Evolutionary conservation across 495 filamentous ascomycete genomes (phyloP).

Genomic region (Aspergillus bridgeri): DNA sequence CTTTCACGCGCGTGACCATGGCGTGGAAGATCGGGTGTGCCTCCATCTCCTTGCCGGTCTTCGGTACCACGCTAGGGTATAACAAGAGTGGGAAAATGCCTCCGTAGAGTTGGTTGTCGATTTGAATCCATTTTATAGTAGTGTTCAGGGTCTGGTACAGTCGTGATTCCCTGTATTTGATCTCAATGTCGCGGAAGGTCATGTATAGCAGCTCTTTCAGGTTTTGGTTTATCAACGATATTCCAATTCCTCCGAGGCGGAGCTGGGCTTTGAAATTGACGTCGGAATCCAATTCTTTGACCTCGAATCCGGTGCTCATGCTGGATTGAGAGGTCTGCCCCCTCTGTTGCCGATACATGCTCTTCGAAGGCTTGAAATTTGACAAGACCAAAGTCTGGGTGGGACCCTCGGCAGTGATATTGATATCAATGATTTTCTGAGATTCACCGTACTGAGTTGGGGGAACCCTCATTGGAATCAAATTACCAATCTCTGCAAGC

Average conservation of each 20-base stretch:
- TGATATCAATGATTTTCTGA: conserved; percentile 89
- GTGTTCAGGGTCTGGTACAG: conserved; percentile 87
- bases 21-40: conserved; percentile 91
- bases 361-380: conserved; percentile 93
- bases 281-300: conserved; percentile 83
- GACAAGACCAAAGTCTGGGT: conserved; percentile 91
- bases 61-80: conserved; percentile 97
- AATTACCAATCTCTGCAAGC: conserved; percentile 91
- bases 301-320: conserved; percentile 73
- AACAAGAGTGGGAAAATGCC: conserved; percentile 97
- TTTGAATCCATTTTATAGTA: conserved; percentile 96
- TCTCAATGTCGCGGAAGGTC: conserved; percentile 87
- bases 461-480: conserved; percentile 82
- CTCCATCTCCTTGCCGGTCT: conserved; percentile 95
- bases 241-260: conserved; percentile 82
- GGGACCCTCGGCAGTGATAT: conserved; percentile 89
- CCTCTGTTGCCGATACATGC: conserved; percentile 84
- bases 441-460: conserved; percentile 51
- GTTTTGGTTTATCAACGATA: conserved; percentile 90
- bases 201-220: conserved; percentile 89
- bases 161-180: conserved; percentile 87
- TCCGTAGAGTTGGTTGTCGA: conserved; percentile 97
- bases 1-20: conserved; percentile 90
- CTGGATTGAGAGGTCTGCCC: conserved; percentile 55
- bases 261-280: conserved; percentile 86